Evolutionary conservation across 1,284 basidiomycete species (phyloP).

Genomic region (Apiotrichum montevideense): DNA sequence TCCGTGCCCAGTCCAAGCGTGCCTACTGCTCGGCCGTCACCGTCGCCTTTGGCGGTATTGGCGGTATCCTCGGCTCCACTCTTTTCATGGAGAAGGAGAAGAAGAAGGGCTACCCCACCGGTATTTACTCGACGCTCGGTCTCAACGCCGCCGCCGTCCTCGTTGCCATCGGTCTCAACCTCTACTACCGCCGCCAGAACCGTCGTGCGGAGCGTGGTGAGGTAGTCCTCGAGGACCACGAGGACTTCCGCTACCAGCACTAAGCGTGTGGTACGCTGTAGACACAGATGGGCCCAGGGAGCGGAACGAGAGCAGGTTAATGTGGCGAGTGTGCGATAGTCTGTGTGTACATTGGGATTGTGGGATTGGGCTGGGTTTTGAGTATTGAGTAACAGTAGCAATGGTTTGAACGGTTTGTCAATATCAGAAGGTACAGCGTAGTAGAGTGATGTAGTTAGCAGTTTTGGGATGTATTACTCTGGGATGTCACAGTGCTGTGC

Average conservation of each 20-base stretch:
- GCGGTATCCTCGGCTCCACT: conserved; percentile 14
- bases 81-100: conserved; percentile 16
- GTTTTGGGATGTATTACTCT: too few species aligned
- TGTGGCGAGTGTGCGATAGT: too few species aligned
- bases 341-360: too few species aligned
- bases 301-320: too few species aligned
- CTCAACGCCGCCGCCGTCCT: conserved; percentile 6
- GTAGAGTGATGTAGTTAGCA: too few species aligned
- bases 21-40: conserved; percentile 21
- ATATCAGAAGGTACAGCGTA: too few species aligned
- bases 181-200: conserved; percentile 13
- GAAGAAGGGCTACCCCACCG: conserved; percentile 13
- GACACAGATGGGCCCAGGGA: too few species aligned
- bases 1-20: conserved; percentile 46
- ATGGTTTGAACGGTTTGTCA: too few species aligned
- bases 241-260: conserved; percentile 13
- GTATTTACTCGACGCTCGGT: conserved; percentile 12
- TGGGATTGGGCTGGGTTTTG: too few species aligned
- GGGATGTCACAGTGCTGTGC: too few species aligned
- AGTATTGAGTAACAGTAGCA: too few species aligned
- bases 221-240: conserved; percentile 5
- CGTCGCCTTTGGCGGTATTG: conserved; percentile 17
- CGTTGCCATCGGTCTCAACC: conserved; percentile 7
- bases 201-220: conserved; percentile 5
- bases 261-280: neutral